These are phyloP conservation scores for Suillus placidus DNA, from an alignment of 768 basidiomycete genomes.

Conservation along the genomic window DNA sequence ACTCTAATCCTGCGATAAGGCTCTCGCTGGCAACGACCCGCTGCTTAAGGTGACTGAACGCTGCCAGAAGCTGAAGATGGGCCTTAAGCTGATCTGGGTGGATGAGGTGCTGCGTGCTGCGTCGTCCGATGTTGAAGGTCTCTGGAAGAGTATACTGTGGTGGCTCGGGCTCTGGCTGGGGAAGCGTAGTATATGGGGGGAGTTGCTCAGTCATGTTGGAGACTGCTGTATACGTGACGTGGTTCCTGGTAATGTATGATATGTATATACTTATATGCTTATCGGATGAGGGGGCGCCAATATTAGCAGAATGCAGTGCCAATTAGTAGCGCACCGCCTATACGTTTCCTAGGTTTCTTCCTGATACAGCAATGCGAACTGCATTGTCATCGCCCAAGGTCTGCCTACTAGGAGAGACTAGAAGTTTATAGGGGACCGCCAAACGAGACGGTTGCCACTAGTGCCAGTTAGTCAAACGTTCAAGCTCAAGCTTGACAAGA, in stretches of 20 bases:
- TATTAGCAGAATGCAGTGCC: background rate
- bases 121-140: constrained; percentile 17
- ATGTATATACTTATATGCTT: background rate
- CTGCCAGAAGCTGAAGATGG: constrained; percentile 33
- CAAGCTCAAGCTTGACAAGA: background rate
- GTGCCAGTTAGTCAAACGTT: background rate
- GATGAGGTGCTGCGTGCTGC: constrained; percentile 19
- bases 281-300: background rate
- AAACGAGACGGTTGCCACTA: too few relatives aligned
- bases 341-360: too few relatives aligned
- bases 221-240: background rate
- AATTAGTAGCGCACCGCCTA: background rate
- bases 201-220: constrained; percentile 57
- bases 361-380: too few relatives aligned
- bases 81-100: constrained; percentile 29
- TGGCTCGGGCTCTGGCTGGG: constrained; percentile 23
- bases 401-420: too few relatives aligned
- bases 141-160: constrained; percentile 19
- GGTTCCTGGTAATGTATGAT: background rate
- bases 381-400: too few relatives aligned
- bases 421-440: too few relatives aligned
- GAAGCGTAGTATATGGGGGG: constrained; percentile 64
- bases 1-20: constrained; percentile 19
- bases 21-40: constrained; percentile 22
- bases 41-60: constrained; percentile 28